Evolutionary conservation across 768 basidiomycete genomes (phyloP).

Genomic region (Tulasnella sp.): DNA sequence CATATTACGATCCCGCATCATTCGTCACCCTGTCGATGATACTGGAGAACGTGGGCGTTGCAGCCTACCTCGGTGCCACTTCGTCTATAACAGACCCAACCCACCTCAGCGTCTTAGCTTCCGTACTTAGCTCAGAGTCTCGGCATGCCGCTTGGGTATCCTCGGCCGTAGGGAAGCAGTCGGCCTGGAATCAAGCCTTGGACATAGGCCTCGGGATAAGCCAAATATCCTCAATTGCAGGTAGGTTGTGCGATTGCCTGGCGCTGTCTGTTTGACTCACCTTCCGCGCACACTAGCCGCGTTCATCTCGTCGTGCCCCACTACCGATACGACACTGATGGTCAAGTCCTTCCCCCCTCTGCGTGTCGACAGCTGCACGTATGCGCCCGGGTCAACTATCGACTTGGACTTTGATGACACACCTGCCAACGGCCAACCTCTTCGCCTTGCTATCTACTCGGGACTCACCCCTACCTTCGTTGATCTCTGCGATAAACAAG

Average conservation of each 20-base stretch:
- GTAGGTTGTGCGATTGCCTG: not conserved
- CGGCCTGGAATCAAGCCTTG: not conserved
- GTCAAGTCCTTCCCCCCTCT: conserved; percentile 24
- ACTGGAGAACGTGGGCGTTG: conserved; percentile 44
- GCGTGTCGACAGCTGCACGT: conserved; percentile 23
- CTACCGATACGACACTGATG: conserved; percentile 28
- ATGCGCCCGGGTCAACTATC: conserved; percentile 21
- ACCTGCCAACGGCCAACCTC: not conserved
- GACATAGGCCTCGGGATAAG: not conserved
- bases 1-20: conserved; percentile 34
- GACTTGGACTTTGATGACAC: not conserved
- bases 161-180: not conserved
- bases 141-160: conserved; percentile 32
- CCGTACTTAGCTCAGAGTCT: conserved; percentile 49
- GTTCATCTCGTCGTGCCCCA: conserved; percentile 44
- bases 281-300: conserved; percentile 19
- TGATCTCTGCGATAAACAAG: conserved; percentile 28
- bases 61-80: conserved; percentile 48
- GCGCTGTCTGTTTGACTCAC: not conserved
- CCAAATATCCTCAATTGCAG: conserved; percentile 1
- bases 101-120: conserved; percentile 42
- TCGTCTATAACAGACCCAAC: conserved; percentile 35
- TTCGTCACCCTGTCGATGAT: conserved; percentile 41
- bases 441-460: not conserved
- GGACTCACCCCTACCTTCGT: conserved; percentile 27